A percentile compares a stretch with the other conserved stretches of the same genome.
phyloP scores from a whole-genome alignment of 768 basidiomycete species.

The Amanita pseudoporphyria region DNA sequence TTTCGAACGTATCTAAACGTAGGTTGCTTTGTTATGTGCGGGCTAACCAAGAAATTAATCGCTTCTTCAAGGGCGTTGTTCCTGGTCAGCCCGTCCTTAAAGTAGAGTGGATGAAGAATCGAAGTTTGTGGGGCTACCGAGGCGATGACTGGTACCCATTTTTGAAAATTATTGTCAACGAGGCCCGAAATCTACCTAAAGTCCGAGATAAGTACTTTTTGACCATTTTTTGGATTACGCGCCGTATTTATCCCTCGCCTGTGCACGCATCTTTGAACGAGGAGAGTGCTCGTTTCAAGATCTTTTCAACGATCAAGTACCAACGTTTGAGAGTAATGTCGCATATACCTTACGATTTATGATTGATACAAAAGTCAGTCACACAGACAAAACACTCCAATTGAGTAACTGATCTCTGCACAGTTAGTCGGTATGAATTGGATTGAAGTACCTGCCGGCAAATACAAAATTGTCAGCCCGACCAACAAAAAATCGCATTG shows the following conservation, averaged over 20 bases:
- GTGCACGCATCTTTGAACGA: slow-evolving; percentile 58
- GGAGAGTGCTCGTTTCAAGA: slow-evolving; percentile 62
- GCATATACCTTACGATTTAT: slow-evolving; percentile 89
- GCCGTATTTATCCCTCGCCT: slow-evolving; percentile 12
- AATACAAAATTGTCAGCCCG: slow-evolving; percentile 55
- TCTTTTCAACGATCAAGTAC: slow-evolving; percentile 40
- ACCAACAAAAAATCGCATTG: slow-evolving; percentile 66
- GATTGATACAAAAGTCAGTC: slow-evolving; percentile 84
- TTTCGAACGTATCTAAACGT: slow-evolving; percentile 74
- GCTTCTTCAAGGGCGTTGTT: slow-evolving; percentile 4
- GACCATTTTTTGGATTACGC: slow-evolving; percentile 5
- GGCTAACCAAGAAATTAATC: neutral
- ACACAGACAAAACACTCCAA: neutral
- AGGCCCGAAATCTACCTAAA: slow-evolving; percentile 74
- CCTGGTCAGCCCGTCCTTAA: slow-evolving; percentile 26
- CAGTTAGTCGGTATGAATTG: slow-evolving; percentile 99
- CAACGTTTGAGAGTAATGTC: slow-evolving; percentile 94
- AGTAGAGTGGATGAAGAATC: slow-evolving; percentile 53
- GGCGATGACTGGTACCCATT: slow-evolving; percentile 77
- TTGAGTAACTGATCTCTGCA: slow-evolving; percentile 1
- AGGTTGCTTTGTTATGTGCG: slow-evolving; percentile 16
- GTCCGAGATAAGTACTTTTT: slow-evolving; percentile 72
- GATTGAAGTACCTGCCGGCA: slow-evolving; percentile 85
- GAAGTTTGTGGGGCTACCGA: slow-evolving; percentile 80
- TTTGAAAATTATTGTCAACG: slow-evolving; percentile 70